Base-by-base conservation (phyloP, 495 filamentous ascomycete species). In the Aspergillus hancockii region DNA sequence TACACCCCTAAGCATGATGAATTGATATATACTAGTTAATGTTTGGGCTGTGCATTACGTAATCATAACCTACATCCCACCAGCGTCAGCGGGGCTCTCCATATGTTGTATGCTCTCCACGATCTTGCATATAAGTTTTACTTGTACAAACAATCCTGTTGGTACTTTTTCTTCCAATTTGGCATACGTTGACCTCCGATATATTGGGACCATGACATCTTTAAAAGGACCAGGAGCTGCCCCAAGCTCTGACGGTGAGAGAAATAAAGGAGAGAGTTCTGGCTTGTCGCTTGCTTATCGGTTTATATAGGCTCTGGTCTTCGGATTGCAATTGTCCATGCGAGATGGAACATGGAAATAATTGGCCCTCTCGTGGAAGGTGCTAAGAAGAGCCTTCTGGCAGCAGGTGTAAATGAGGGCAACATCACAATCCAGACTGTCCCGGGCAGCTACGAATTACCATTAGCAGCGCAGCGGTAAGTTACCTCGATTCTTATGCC, bases 261-360 rank as follows among this genome's bases (percentile, higher is more conserved):
- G 38, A 51, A 22, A 22, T 8, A 47, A 47, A 9, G 16, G 19
- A 47, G 18, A 8, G 7, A 47, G 19, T 49, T 22, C 19, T 53
- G 16, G 28, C 40, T 13, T 0, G 12, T 51, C 22, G 13, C 23
- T 57, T 41, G 16, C 32, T 60, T 16, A 54, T 25, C 18, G 43
- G 21, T 34, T 49, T 9, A 8, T 52, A 13, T 54, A 89, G 94
- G 94, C 67, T 89, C 89, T 65, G 82, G 79, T 60, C 84, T 98
- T 60, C 90, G 94, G 63, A 88, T 98, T 68, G 93, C 89, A 55
- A 97, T 98, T 67, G 85, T 98, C 31, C 94, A 97, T 75, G 94
- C 93, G 23, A 86, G 94, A 61, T 98, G 94, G 94, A 98, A 98
- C 75, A 85, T 81, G 51, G 74, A 64, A 32, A 83, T 91, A 60